These are phyloP conservation scores for Pleurotus salmoneostramineus DNA, from an alignment of 768 basidiomycete genomes.

Conservation along the genomic window DNA sequence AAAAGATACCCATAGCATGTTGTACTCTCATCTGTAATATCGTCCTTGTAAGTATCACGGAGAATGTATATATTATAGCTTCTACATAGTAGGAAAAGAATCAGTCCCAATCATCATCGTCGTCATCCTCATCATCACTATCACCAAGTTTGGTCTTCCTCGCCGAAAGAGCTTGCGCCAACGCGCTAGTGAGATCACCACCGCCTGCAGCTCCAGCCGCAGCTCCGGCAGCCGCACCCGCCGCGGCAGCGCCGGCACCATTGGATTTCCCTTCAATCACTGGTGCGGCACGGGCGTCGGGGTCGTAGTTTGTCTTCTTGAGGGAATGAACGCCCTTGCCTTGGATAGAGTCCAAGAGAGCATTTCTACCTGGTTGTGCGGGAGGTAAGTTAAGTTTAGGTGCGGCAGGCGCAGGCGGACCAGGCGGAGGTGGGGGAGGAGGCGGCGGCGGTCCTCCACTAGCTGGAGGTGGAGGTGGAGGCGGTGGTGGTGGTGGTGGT, in stretches of 20 bases:
- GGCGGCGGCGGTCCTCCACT: constrained; percentile 24
- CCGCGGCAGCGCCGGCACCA: constrained; percentile 30
- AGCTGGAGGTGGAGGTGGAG: constrained; percentile 42
- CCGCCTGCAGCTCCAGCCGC: constrained; percentile 42
- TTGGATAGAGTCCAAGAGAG: constrained; percentile 77
- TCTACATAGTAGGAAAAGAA: too few species aligned
- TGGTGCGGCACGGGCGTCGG: constrained; percentile 29
- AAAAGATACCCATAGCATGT: background rate
- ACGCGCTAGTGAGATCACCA: constrained; percentile 74
- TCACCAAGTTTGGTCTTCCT: constrained; percentile 87
- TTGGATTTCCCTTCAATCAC: constrained; percentile 28
- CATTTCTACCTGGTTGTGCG: constrained; percentile 55
- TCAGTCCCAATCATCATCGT: constrained; percentile 58
- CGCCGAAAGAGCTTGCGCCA: constrained; percentile 79
- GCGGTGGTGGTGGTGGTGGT: constrained; percentile 37
- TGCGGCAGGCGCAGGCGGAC: constrained; percentile 20
- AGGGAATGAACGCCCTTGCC: constrained; percentile 73
- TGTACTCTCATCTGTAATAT: background rate
- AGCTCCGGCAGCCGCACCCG: constrained; percentile 27
- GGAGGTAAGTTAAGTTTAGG: constrained; percentile 37
- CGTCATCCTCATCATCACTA: constrained; percentile 77
- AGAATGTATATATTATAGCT: too few species aligned
- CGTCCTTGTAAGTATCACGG: too few species aligned
- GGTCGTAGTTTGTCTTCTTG: constrained; percentile 49
- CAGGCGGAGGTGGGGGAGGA: constrained; percentile 38